Conservation (phyloP, 306 rosid species). For the Acacia confusa region DNA sequence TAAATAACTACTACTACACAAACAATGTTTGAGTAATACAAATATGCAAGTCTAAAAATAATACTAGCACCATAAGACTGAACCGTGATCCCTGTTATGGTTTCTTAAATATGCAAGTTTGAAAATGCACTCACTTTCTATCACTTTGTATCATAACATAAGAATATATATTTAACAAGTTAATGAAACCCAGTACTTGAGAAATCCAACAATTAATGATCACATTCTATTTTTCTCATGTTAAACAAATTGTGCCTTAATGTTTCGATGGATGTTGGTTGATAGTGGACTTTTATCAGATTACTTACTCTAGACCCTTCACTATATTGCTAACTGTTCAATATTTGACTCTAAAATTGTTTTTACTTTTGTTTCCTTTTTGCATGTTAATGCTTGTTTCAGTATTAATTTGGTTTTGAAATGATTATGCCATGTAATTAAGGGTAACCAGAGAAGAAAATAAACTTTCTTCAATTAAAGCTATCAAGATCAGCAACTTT, state of each 20-base stretch:
- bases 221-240: neutral
- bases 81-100: too few species aligned
- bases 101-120: too few species aligned
- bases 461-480: slow-evolving; percentile 45
- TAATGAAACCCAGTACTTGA: too few species aligned
- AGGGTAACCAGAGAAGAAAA: slow-evolving; percentile 48
- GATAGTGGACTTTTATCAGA: neutral
- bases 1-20: too few species aligned
- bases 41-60: too few species aligned
- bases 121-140: too few species aligned
- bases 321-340: neutral
- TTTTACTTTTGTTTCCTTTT: slow-evolving; percentile 17
- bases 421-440: neutral
- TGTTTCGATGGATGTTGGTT: slow-evolving; percentile 9
- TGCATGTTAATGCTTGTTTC: slow-evolving; percentile 23
- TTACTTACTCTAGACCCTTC: neutral
- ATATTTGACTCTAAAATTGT: neutral
- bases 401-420: neutral
- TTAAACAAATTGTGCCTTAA: neutral
- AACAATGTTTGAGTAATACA: too few species aligned
- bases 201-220: too few species aligned
- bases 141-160: too few species aligned
- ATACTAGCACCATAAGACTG: too few species aligned
- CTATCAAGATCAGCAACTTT: slow-evolving; percentile 46
- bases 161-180: too few species aligned